Percentiles rank a stretch among this genome's conserved stretches.
Conservation (phyloP, 2,329 filamentous ascomycete species). For the Fusarium phyllophilum region DNA sequence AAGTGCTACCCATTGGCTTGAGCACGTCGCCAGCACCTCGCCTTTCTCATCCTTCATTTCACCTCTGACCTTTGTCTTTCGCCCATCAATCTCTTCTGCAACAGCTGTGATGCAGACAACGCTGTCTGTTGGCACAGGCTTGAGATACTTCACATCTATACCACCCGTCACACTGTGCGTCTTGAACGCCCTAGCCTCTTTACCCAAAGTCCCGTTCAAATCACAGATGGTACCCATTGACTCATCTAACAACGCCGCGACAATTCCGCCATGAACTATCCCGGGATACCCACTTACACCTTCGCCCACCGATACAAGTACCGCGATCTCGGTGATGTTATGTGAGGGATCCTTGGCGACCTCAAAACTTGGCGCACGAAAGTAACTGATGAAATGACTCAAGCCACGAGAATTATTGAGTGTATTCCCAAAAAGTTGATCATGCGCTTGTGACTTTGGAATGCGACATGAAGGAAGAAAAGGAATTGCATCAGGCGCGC, state of each 20-base stretch:
- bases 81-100: constrained; percentile 47
- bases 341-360: constrained; percentile 38
- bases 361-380: constrained; percentile 43
- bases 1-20: constrained; percentile 49
- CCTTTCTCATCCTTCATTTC: constrained; percentile 47
- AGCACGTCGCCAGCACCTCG: constrained; percentile 44
- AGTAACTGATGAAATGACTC: constrained; percentile 49
- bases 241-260: constrained; percentile 51
- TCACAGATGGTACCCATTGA: constrained; percentile 50
- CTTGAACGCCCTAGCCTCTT: constrained; percentile 43
- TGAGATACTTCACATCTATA: constrained; percentile 50
- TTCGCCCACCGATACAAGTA: constrained; percentile 48
- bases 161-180: constrained; percentile 48
- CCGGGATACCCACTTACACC: constrained; percentile 49
- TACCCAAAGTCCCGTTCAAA: constrained; percentile 49
- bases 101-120: constrained; percentile 47
- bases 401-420: constrained; percentile 45
- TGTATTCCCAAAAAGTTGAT: constrained; percentile 50
- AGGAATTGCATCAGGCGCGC: constrained; percentile 40
- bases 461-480: constrained; percentile 50
- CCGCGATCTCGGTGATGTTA: constrained; percentile 44
- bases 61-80: constrained; percentile 48
- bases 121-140: constrained; percentile 45
- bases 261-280: constrained; percentile 52
- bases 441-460: constrained; percentile 42